Base-by-base conservation (phyloP, 768 basidiomycete genomes). In the Podaxis carcinomalis region DNA sequence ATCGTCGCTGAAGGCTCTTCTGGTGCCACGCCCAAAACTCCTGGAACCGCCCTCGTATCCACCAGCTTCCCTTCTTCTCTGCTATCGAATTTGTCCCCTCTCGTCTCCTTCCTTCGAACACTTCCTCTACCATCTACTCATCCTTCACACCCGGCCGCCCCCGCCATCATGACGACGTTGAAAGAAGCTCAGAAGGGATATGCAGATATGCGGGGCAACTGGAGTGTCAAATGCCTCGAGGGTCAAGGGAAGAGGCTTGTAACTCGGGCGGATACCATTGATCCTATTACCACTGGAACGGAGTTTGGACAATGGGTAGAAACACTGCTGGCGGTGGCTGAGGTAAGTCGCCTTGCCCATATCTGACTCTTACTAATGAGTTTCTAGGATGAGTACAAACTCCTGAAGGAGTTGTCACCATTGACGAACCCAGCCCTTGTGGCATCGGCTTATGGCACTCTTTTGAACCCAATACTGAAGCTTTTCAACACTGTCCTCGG, bases 1-100 rank as follows among this genome's bases (percentile, higher is more conserved):
- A 79, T 90, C 35, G 89, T 92, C n/a, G 92, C 92, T 2, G 91
- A 92, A 73, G 89, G 85, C 25, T 93, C 90, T 1, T 88, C 90
- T 2, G 90, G 90, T 28, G 78, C 81, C n/a, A 85, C 87, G 4
- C 86, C 84, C 13, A 47, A 40, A 40, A 51, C 56, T 7, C 50
- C 56, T 3, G 59, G 57, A 23, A 21, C 39, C 6, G 40, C 56
- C 25, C 46, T 54, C 27, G 28, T 58, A 2, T 64, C 62, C 39
- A 72, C 77, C 5, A 80, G 83, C 0, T 88, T 89, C 68, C 83
- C 86, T 0, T 73, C 81, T 0, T 74, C 78, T 4, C 70, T 88
- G 7, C 76, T 85, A 14, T 70, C 74, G 7, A 79, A 79, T 1
- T 78, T 93, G 35, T 73, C 75, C 10, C 88, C 89, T 2, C 77